Evolutionary conservation across 2,329 filamentous ascomycete species (phyloP), one percentile per base, ranked within the genome.

Genomic region (Myriangium duriaei): DNA sequence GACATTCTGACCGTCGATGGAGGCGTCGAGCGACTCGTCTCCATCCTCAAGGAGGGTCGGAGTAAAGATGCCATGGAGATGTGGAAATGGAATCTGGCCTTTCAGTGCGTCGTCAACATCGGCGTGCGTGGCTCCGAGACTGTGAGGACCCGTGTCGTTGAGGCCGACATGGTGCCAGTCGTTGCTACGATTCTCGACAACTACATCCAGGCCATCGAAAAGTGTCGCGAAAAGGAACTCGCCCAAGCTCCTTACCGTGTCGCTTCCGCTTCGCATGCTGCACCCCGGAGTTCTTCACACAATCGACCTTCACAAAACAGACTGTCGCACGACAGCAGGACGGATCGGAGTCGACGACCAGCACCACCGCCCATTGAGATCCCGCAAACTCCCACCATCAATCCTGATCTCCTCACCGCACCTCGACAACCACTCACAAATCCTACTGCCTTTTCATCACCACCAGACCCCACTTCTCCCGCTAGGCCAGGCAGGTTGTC

Each of bases 51-150:
- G 63, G 85, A 94, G 62, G 91, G 91, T 46, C 74, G 91, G 56
- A 95, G 84, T 64, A 92, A 87, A 62, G 88, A 98, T 59, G 81
- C 95, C 78, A 95, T 96, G 88, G 88, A 95, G 60, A 94, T 94
- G 83, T 98, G 91, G 91, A 96, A 96, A 64, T 98, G 91, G 91
- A 98, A 95, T 56, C 72, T 98, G 45, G 91, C 91, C 37, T 98
- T 98, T 60, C 91, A 96, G 62, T 98, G 91, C 60, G 87, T 96
- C 47, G 91, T 98, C 57, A 98, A 98, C 61, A 96, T 98, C 55
- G 91, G 91, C 41, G 88, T 98, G 43, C 76, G 91, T 49, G 91
- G 91, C 43, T 95, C 91, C 10, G 91, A 98, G 64, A 79, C 76
- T 49, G 91, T 98, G 42, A 76, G 91, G 50, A 96, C 91, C 41